A percentile compares a stretch with the other conserved stretches of the same genome.
These are phyloP conservation scores for Colletotrichum gigasporum DNA, from an alignment of 2,329 filamentous ascomycete species.

Conservation along the genomic window DNA sequence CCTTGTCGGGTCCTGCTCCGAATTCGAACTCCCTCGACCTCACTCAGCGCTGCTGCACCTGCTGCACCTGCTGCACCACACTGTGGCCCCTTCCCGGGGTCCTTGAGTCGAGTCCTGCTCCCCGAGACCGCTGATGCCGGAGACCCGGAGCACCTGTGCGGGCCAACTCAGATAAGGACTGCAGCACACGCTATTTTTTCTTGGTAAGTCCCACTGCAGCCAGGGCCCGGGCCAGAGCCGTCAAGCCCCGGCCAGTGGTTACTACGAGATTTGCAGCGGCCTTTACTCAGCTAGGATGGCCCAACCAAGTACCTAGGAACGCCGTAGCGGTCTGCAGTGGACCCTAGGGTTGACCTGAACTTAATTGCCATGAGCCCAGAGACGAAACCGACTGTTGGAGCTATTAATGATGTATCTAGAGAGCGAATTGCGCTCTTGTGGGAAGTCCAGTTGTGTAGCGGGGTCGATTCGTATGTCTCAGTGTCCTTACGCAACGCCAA, in stretches of 20 bases:
- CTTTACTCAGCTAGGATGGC: constrained; percentile 22
- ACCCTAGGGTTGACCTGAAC: constrained; percentile 3
- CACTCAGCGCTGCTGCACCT: background rate
- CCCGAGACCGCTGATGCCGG: constrained; percentile 11
- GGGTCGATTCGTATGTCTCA: too few relatives aligned
- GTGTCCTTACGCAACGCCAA: too few relatives aligned
- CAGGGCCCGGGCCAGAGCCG: background rate
- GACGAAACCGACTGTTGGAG: too few relatives aligned
- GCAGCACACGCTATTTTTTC: constrained; percentile 16
- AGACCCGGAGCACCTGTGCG: background rate
- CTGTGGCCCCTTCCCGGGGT: background rate
- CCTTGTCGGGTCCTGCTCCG: background rate
- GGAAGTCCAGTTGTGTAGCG: background rate
- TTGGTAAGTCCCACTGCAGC: constrained; percentile 8
- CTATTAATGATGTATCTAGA: background rate
- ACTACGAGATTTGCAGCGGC: constrained; percentile 30
- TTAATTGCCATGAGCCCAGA: background rate
- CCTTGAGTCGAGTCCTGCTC: constrained; percentile 6
- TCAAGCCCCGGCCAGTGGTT: constrained; percentile 5
- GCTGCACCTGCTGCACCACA: background rate
- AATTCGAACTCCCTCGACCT: constrained; percentile 7
- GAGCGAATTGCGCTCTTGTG: background rate
- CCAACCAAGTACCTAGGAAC: too few relatives aligned
- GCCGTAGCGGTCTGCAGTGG: constrained; percentile 10
- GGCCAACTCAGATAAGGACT: too few relatives aligned